Percentiles rank a stretch among this genome's conserved stretches.
These are phyloP conservation scores for Curvularia eragrostidis DNA, from an alignment of 2,329 filamentous ascomycete genomes.

Conservation along the genomic window DNA sequence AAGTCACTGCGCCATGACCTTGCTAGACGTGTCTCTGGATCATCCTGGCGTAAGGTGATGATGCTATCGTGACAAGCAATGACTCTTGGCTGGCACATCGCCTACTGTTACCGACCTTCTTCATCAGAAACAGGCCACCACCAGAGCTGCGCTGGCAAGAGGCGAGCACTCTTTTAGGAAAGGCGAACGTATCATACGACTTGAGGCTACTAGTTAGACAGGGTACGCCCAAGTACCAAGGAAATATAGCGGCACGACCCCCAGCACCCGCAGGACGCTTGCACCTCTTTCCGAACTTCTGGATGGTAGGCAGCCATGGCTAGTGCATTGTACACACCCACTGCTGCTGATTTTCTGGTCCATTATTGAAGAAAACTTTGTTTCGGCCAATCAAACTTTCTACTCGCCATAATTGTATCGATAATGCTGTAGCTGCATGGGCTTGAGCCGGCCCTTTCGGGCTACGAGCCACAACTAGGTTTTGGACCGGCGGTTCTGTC, in stretches of 20 bases:
- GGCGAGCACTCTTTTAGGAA: slow-evolving; percentile 9
- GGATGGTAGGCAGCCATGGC: slow-evolving; percentile 27
- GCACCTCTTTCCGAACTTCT: slow-evolving; percentile 25
- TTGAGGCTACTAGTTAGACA: slow-evolving; percentile 3
- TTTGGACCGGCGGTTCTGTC: slow-evolving; percentile 16
- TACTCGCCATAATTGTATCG: slow-evolving; percentile 17
- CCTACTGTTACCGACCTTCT: background rate
- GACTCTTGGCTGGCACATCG: slow-evolving; percentile 3
- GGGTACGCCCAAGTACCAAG: slow-evolving; percentile 13
- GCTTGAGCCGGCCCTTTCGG: slow-evolving; percentile 18
- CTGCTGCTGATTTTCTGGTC: slow-evolving; percentile 16
- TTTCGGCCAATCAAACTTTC: slow-evolving; percentile 21
- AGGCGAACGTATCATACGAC: slow-evolving; percentile 22
- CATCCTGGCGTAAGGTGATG: slow-evolving; percentile 5
- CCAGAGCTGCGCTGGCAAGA: slow-evolving; percentile 19
- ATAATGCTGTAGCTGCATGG: slow-evolving; percentile 22
- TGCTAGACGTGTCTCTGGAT: slow-evolving; percentile 24
- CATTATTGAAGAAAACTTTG: slow-evolving; percentile 20
- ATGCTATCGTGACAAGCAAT: slow-evolving; percentile 3
- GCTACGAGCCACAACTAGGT: slow-evolving; percentile 20
- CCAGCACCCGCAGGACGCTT: slow-evolving; percentile 25
- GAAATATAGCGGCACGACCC: slow-evolving; percentile 19
- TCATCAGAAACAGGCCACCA: slow-evolving; percentile 1
- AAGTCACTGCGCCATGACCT: slow-evolving; percentile 17
- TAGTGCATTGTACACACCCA: slow-evolving; percentile 30